Base-by-base conservation (phyloP, 345 rosid species). In the Gossypium arboreum region DNA sequence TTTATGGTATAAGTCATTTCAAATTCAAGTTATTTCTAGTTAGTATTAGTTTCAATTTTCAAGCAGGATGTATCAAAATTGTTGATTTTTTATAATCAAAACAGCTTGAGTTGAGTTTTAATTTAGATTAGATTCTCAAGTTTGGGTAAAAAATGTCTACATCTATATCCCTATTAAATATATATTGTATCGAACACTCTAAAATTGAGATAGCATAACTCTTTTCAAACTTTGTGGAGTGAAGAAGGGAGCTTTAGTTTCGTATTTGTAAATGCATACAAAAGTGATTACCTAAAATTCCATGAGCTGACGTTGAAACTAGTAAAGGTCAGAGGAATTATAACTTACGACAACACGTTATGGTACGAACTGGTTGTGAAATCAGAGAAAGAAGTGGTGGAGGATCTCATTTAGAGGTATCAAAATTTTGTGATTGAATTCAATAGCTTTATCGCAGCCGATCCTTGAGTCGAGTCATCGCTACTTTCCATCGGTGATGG, bases 201-300 rank as follows among this genome's bases (percentile, higher is more conserved):
- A 12, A 10, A 44, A 44, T 44, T 44, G 9, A 10, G 48, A 44
- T 44, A 44, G 11, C 11, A 10, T 7, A 13, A 51, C 17, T 15
- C 13, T 10, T 12, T 43, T 11, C 7, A 18, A 18, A 12, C 27
- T 65, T 65, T 67, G 71, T 18, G 51, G 73, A 60, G 60, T 0
- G 73, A 69, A 51, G 60, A 69, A 69, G 47, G 10, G 15, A 52
- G 15, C 11, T 69, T 51, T 11, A 25, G 29, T 69, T 69, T 51
- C 47, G 13, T 69, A 17, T 69, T 51, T 10, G 73, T 69, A 4
- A 60, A 69, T n/a, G 73, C 73, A 3, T 27, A 27, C 1, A 51
- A 69, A 9, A 27, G 13, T 2, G 73, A 69, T 9, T 51, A 51
- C 6, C 60, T 69, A 0, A 69, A 69, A 17, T 69, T 51, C 29